Evolutionary conservation across 2,329 filamentous ascomycete species (phyloP), one percentile per base, ranked within the genome.

Genomic region (Alternaria sp.): DNA sequence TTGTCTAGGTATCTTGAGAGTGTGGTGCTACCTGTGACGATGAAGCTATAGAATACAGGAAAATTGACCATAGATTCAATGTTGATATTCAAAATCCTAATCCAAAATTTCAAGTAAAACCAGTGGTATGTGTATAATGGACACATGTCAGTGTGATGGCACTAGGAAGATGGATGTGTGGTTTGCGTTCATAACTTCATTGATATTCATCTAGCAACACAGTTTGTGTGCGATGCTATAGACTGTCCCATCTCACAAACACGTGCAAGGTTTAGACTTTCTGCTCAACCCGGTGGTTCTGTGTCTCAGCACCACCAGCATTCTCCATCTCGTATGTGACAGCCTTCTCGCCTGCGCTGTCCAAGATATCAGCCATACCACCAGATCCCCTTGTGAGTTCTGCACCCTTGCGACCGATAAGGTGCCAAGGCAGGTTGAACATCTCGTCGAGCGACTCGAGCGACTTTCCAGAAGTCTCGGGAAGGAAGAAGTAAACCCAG

Each of bases 401-500:
- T 1, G 73, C 74, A 20, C 76, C 77, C 68, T 78, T 78, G 58
- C 77, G 69, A 16, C 92, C 91, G 66, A 94, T 92, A 76, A 86
- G 85, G 76, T 91, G 88, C 91, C 91, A 94, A 0, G 89, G 89
- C 50, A 93, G 81, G 52, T 85, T 85, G 72, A 93, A 93, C 64
- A 93, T 81, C 27, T 84, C 82, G 72, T 93, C 90, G 86, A 93
- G 92, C 65, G 83, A 87, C 81, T 91, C 89, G 8, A 91, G 81
- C 51, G 77, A 81, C 45, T 81, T 81, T 20, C 90, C 90, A 0
- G 86, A 85, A 0, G 90, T 92, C 82, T 93, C 91, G 0, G 91
- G 91, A 1, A 94, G 85, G 63, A 85, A 90, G 77, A 92, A 85
- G 83, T 84, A 91, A 4, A 90, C 90, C 89, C 90, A 93, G 3